Percentiles rank a stretch among this genome's conserved stretches.
phyloP scores from a whole-genome alignment of 768 basidiomycete genomes.

The Suillus fuscotomentosus region DNA sequence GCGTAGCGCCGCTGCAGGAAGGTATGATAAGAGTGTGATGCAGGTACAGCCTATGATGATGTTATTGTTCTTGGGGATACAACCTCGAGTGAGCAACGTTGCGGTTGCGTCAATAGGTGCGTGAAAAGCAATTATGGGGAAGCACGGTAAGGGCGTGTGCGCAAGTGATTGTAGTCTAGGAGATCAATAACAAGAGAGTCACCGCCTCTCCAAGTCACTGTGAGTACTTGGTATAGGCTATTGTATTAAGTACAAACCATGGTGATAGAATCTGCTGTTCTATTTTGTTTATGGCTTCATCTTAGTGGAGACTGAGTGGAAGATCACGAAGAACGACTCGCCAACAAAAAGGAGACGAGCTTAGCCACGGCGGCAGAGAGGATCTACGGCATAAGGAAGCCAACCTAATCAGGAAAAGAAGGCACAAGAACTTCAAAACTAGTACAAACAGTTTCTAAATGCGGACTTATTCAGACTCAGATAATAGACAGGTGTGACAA shows the following conservation, averaged over 20 bases:
- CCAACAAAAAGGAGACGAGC: neutral
- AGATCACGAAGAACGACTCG: neutral
- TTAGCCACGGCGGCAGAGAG: neutral
- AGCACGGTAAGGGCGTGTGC: constrained; percentile 1
- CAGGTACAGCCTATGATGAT: neutral
- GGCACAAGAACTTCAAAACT: constrained; percentile 4
- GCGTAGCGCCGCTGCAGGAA: neutral
- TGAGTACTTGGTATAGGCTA: neutral
- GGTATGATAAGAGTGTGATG: constrained; percentile 8
- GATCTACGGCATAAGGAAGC: neutral
- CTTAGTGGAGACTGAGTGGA: neutral
- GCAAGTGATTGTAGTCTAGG: constrained; percentile 13
- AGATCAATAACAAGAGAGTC: constrained; percentile 3
- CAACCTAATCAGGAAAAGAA: constrained; percentile 7
- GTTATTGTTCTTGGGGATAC: constrained; percentile 2
- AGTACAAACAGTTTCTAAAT: constrained; percentile 16
- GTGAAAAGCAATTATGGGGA: neutral
- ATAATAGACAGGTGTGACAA: constrained; percentile 7
- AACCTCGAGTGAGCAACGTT: constrained; percentile 27
- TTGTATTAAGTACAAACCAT: constrained; percentile 1
- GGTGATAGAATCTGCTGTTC: neutral
- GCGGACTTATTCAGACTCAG: constrained; percentile 27
- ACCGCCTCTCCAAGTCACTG: neutral
- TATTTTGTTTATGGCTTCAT: neutral
- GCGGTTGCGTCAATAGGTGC: constrained; percentile 1